Base-by-base conservation (phyloP, 2,329 filamentous ascomycete genomes). In the Exophiala calicioides region DNA sequence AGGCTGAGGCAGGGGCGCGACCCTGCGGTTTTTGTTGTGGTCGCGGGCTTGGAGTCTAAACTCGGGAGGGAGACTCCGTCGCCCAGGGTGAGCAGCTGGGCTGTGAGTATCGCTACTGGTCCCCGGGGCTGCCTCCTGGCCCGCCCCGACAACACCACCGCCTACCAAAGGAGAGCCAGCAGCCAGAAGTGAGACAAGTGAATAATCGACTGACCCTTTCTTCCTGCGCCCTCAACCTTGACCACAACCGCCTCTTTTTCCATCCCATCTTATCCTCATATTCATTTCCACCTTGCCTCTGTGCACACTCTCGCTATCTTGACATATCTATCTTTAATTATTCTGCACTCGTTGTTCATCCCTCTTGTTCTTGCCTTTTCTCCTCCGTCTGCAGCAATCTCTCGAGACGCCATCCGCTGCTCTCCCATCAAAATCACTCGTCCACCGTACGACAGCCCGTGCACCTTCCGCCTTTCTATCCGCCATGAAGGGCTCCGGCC, bases 401-500 rank as follows among this genome's bases (percentile, higher is more conserved):
- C n/a, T n/a, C n/a, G n/a, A n/a, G n/a, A n/a, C n/a, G n/a, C 40
- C 31, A 26, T 1, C 39, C 10, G 7, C 24, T 20, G 3, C 3
- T 7, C 29, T 21, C n/a, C 15, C n/a, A 12, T 41, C 20, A 24
- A 32, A 8, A 24, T 23, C 4, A 21, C n/a, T 8, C 23, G 34
- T 36, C 32, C 21, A 9, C 9, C 21, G 13, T n/a, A 7, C 24
- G 19, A 29, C 26, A 32, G 13, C 38, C 31, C 30, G 18, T 26
- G 31, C 36, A 20, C 26, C 19, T 15, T 45, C 32, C n/a, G 8
- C 24, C 19, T 20, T 30, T 30, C 49, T 44, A 34, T n/a, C n/a
- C n/a, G n/a, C n/a, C 13, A 57, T 57, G 55, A 55, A 47, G 37
- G 50, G 41, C 52, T 39, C 47, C 34, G 49, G 55, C 52, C 49